Percentiles rank a stretch among this genome's conserved stretches.
These are phyloP conservation scores for Amaranthus tricolor DNA, from an alignment of 179 eudicot genomes.

Conservation along the genomic window DNA sequence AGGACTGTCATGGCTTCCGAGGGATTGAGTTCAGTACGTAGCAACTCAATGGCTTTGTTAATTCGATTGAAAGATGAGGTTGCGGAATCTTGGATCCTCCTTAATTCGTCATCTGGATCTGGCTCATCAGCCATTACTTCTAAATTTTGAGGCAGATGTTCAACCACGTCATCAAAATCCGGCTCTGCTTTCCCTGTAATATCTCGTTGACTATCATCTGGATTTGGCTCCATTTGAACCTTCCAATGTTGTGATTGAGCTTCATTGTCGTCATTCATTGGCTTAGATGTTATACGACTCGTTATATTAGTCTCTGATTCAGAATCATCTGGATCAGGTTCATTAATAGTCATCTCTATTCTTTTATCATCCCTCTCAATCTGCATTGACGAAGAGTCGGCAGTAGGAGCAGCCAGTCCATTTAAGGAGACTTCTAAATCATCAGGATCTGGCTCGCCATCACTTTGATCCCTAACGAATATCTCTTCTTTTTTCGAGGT, in stretches of 20 bases:
- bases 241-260: slow-evolving; percentile 4
- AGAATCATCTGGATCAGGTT: slow-evolving; percentile 47
- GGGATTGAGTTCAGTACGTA: slow-evolving; percentile 52
- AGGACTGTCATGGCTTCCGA: slow-evolving; percentile 45
- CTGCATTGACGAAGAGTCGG: slow-evolving; percentile 16
- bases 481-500: slow-evolving; percentile 7
- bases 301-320: slow-evolving; percentile 16
- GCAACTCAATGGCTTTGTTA: slow-evolving; percentile 52
- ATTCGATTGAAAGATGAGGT: slow-evolving; percentile 45
- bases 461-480: background rate
- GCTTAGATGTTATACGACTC: slow-evolving; percentile 16
- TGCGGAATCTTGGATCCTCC: slow-evolving; percentile 80
- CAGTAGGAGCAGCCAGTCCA: background rate
- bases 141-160: slow-evolving; percentile 15
- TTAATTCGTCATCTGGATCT: slow-evolving; percentile 69
- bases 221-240: slow-evolving; percentile 26
- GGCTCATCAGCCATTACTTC: slow-evolving; percentile 41
- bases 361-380: slow-evolving; percentile 10
- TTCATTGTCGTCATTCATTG: slow-evolving; percentile 17
- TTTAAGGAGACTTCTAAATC: slow-evolving; percentile 25
- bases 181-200: slow-evolving; percentile 20
- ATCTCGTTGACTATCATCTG: slow-evolving; percentile 26
- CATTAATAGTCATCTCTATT: slow-evolving; percentile 9
- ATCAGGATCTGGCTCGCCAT: slow-evolving; percentile 32
- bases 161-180: slow-evolving; percentile 30